A percentile compares a stretch with the other conserved stretches of the same genome.
Evolutionary conservation across 2,329 filamentous ascomycete species (phyloP).

Genomic region (Pseudogymnoascus sp.): DNA sequence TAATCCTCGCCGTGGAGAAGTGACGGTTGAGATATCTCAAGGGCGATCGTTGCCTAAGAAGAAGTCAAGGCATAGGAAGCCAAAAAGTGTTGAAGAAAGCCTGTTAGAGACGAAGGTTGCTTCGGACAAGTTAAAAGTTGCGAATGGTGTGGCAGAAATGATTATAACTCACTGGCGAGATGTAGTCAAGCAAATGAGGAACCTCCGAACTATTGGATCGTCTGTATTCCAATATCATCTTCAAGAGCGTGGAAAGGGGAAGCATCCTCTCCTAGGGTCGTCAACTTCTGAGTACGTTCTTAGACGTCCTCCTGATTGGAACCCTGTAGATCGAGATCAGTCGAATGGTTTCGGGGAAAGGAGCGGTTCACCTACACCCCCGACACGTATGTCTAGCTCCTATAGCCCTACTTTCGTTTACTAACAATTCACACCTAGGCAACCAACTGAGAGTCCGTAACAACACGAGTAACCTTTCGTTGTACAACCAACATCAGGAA

Average conservation of each 20-base stretch:
- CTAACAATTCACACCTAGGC: neutral
- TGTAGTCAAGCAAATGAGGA: conserved; percentile 51
- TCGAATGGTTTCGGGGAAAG: conserved; percentile 15
- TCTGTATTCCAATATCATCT: neutral
- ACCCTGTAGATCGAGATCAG: conserved; percentile 15
- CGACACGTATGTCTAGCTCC: conserved; percentile 25
- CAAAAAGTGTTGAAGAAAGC: conserved; percentile 19
- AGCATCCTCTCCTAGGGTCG: conserved; percentile 27
- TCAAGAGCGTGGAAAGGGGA: conserved; percentile 15
- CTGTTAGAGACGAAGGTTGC: conserved; percentile 18
- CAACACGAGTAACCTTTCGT: neutral
- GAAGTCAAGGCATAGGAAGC: conserved; percentile 33
- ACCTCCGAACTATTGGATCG: conserved; percentile 27
- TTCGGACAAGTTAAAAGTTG: conserved; percentile 50
- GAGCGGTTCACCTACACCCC: conserved; percentile 31
- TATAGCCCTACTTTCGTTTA: neutral
- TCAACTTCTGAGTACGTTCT: conserved; percentile 37
- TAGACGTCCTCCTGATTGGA: conserved; percentile 33
- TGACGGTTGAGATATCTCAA: neutral
- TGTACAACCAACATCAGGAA: neutral
- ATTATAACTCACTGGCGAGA: conserved; percentile 58
- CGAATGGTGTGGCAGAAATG: conserved; percentile 56
- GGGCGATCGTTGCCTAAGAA: neutral
- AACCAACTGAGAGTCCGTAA: neutral
- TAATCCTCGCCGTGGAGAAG: conserved; percentile 19